Evolutionary conservation across 2,329 filamentous ascomycete genomes (phyloP), one percentile per base, ranked within the genome.

Genomic region (Bimuria novae-zelandiae): DNA sequence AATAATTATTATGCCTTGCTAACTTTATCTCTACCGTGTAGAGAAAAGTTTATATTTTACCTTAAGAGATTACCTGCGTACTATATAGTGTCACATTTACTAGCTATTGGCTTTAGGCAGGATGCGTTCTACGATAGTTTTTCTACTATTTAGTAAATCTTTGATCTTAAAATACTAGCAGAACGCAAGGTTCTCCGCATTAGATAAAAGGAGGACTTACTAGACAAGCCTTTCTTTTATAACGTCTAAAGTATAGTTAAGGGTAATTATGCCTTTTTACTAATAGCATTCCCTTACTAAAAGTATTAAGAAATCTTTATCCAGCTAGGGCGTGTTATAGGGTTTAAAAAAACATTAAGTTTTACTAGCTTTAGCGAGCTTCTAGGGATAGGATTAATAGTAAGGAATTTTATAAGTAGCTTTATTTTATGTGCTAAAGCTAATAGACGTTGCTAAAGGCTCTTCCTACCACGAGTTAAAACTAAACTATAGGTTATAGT

Each of bases 341-440:
- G 57, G 29, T 60, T 64, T 49, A 33, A 64, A 40, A 22, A 52
- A 52, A 37, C 27, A 10, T 49, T 61, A n/a, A 64, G 53, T 45
- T 64, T 12, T 60, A 64, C 46, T 37, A 61, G 52, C 41, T 63
- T 10, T 46, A 33, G 21, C 36, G 43, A 43, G 60, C 56, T 56
- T 63, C 56, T 53, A 27, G 58, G 22, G 52, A 37, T 7, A 63
- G 57, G 27, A 57, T 63, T n/a, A 61, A 63, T 27, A 53, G 58
- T 63, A 52, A 45, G 56, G 57, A 17, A 12, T 3, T n/a, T 14
- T 23, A n/a, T 25, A 14, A 16, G 1, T 23, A 8, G 4, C 19
- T 36, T 47, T 25, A 4, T 14, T 2, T 19, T 11, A 8, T 21
- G 8, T 14, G 5, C 21, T 1, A 47, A 27, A 23, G 22, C 43